Base-by-base conservation (phyloP, 2,329 filamentous ascomycete genomes). In the Monosporascus sp. region DNA sequence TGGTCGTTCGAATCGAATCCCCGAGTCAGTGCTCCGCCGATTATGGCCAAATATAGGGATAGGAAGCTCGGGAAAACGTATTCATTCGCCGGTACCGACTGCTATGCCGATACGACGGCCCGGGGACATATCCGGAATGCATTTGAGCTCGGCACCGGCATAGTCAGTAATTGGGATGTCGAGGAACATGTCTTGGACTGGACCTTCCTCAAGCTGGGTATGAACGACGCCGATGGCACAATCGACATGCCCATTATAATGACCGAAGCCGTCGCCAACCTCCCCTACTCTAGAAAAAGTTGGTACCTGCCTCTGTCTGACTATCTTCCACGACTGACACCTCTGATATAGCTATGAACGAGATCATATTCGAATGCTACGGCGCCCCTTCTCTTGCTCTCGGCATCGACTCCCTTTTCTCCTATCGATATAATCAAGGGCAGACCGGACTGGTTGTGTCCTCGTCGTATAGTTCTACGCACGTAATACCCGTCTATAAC, bases 291-390 rank as follows among this genome's bases (percentile, higher is more conserved):
- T 47, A 79, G 92, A 60, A 93, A 89, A 74, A 93, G 90, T 95
- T 73, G 59, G 86, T 76, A n/a, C 22, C 51, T 17, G 22, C 48
- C 27, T 5, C 24, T 31, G 31, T 49, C 31, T n/a, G 20, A 9
- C 11, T 37, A n/a, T 24, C 27, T 7, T 6, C 11, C 24, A 17
- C n/a, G 3, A 27, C 48, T 61, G 24, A 58, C 53, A 14, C 39
- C 39, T 27, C 50, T 47, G 20, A 51, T 53, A 50, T 60, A 96
- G 90, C 89, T 61, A 97, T 97, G 93, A 96, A 89, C 44, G 94
- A 99, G 67, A 93, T 97, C 52, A 77, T 99, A 11, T 99, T 97
- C 69, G 94, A 99, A 71, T 95, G 91, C 72, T 99, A 99, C 70
- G 83, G 84, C 55, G 92, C 89, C 11, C 93, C 94, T 0, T 93